Conservation (phyloP, 192 early-diverging fungal species). For the Glomus cerebriforme region DNA sequence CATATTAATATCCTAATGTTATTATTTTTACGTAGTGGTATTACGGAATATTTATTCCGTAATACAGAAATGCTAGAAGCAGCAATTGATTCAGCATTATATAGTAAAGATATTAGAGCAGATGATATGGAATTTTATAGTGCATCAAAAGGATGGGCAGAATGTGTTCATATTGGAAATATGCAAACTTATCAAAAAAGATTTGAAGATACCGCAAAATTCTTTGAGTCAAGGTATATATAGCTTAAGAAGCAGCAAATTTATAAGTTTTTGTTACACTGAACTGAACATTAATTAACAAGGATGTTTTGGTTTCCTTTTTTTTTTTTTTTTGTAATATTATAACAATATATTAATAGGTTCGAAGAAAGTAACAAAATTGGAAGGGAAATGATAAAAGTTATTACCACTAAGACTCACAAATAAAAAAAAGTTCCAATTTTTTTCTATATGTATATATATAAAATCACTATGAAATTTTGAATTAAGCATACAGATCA, state of each 20-base stretch:
- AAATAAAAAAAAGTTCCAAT: neutral
- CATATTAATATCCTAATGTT: neutral
- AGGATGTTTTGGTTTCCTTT: too few species aligned
- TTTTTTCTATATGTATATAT: neutral
- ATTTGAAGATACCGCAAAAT: slow-evolving; percentile 82
- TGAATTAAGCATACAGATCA: slow-evolving; percentile 76
- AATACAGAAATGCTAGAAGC: slow-evolving; percentile 81
- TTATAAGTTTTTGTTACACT: neutral
- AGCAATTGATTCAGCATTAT: slow-evolving; percentile 81
- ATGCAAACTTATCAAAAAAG: slow-evolving; percentile 82
- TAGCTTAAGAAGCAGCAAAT: slow-evolving; percentile 4
- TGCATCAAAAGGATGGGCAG: slow-evolving; percentile 91
- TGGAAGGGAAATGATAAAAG: slow-evolving; percentile 61
- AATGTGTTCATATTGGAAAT: slow-evolving; percentile 80
- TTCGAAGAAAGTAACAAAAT: slow-evolving; percentile 57
- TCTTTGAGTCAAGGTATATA: slow-evolving; percentile 64
- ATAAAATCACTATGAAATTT: neutral
- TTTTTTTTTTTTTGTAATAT: neutral
- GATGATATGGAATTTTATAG: slow-evolving; percentile 91
- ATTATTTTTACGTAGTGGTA: slow-evolving; percentile 59
- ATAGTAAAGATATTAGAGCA: slow-evolving; percentile 69
- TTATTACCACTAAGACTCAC: slow-evolving; percentile 53
- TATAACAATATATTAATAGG: slow-evolving; percentile 27
- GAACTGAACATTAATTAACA: neutral
- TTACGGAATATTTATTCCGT: slow-evolving; percentile 91